A percentile compares a stretch with the other conserved stretches of the same genome.
phyloP scores from a whole-genome alignment of 805 yeast genomes.

The Metschnikowia dekortorum region DNA sequence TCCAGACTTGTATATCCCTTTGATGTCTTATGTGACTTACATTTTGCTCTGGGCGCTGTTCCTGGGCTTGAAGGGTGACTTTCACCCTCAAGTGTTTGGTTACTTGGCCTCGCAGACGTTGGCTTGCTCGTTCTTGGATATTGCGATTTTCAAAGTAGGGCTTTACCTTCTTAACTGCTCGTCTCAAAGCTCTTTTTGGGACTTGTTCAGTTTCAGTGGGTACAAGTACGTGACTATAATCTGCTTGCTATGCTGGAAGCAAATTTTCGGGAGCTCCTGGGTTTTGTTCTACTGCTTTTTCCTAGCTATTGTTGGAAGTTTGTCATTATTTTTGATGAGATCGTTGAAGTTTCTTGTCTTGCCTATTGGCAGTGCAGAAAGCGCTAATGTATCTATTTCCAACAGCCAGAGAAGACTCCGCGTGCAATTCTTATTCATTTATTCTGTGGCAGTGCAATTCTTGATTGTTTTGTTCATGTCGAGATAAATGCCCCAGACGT shows the following conservation, averaged over 20 bases:
- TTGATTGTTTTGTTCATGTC: constrained; percentile 67
- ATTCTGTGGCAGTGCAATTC: constrained; percentile 78
- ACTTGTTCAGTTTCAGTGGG: constrained; percentile 83
- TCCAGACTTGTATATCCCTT: constrained; percentile 93
- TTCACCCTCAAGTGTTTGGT: constrained; percentile 91
- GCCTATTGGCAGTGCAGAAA: constrained; percentile 41
- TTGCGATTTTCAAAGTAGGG: constrained; percentile 71
- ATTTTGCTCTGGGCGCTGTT: constrained; percentile 77
- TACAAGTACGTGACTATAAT: constrained; percentile 87
- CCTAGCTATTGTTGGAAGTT: constrained; percentile 38
- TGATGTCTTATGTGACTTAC: constrained; percentile 89
- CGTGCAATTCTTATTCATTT: constrained; percentile 80
- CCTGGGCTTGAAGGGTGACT: constrained; percentile 81
- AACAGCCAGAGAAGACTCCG: constrained; percentile 71
- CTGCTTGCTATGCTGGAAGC: constrained; percentile 50
- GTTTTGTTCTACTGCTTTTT: constrained; percentile 31
- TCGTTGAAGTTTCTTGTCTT: constrained; percentile 65
- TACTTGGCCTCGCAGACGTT: constrained; percentile 80
- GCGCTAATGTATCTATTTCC: constrained; percentile 55
- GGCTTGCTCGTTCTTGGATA: constrained; percentile 76
- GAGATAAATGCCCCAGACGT: constrained; percentile 3
- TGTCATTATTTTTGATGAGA: constrained; percentile 60
- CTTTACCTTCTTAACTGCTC: constrained; percentile 73
- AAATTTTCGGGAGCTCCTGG: constrained; percentile 35
- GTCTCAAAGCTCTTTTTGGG: constrained; percentile 62